These are phyloP conservation scores for Globisporangium polare DNA, from an alignment of 352 stramenopile species.

Conservation along the genomic window DNA sequence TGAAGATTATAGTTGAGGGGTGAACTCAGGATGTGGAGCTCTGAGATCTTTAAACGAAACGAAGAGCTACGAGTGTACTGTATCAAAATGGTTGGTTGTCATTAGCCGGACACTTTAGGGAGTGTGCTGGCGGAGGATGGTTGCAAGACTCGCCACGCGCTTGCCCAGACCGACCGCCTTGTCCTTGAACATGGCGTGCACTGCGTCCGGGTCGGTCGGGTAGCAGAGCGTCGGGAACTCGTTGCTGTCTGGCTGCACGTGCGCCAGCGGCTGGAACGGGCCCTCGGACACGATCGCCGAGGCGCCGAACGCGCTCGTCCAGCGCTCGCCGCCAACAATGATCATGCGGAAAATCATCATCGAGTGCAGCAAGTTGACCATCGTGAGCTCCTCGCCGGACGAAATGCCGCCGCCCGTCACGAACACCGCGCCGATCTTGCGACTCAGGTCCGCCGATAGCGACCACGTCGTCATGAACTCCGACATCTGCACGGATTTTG, in stretches of 20 bases:
- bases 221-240: constrained; percentile 56
- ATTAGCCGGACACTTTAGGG: background rate
- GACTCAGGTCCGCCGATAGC: constrained; percentile 65
- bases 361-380: constrained; percentile 82
- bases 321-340: constrained; percentile 77
- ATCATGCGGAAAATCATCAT: constrained; percentile 89
- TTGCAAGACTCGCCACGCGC: constrained; percentile 55
- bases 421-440: constrained; percentile 84
- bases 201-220: constrained; percentile 41
- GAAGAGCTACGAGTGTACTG: background rate
- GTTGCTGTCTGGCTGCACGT: constrained; percentile 15
- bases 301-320: constrained; percentile 83
- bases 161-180: constrained; percentile 77
- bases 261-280: constrained; percentile 35
- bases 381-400: constrained; percentile 79
- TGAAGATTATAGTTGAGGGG: too few relatives aligned
- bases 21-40: too few relatives aligned
- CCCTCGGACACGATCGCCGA: constrained; percentile 79
- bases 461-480: constrained; percentile 74
- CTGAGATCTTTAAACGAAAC: background rate
- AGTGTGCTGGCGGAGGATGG: constrained; percentile 20
- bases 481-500: constrained; percentile 34
- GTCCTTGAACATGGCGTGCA: constrained; percentile 75
- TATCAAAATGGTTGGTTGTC: background rate
- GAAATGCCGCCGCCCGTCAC: constrained; percentile 80